Conservation (phyloP, 768 basidiomycete species). For the Hirschioporus abietinus region DNA sequence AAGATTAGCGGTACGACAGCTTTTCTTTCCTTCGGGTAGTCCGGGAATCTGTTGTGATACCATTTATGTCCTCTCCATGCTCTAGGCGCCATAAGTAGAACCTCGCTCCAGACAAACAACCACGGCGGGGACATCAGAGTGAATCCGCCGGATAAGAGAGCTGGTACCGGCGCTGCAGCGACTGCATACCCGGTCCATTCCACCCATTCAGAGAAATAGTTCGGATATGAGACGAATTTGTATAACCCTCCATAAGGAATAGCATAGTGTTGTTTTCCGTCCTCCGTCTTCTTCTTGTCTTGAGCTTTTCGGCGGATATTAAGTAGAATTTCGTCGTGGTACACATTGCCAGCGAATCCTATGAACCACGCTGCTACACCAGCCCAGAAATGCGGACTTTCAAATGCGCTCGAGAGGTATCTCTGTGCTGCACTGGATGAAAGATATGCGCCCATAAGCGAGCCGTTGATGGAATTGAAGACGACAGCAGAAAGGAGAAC, state of each 20-base stretch:
- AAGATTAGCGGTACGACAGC: slow-evolving; percentile 77
- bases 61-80: slow-evolving; percentile 79
- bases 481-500: slow-evolving; percentile 48
- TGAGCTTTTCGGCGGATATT: slow-evolving; percentile 66
- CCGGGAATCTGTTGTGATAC: slow-evolving; percentile 74
- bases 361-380: slow-evolving; percentile 62
- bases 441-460: slow-evolving; percentile 64
- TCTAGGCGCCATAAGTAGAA: slow-evolving; percentile 75
- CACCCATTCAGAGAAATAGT: slow-evolving; percentile 93
- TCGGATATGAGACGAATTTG: slow-evolving; percentile 79
- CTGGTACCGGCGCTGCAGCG: slow-evolving; percentile 54
- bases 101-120: slow-evolving; percentile 70
- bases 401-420: slow-evolving; percentile 31
- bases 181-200: slow-evolving; percentile 91
- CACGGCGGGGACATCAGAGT: slow-evolving; percentile 62
- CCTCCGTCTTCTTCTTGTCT: slow-evolving; percentile 25
- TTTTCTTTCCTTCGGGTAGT: slow-evolving; percentile 75
- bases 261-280: slow-evolving; percentile 54
- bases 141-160: slow-evolving; percentile 26
- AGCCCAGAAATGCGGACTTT: slow-evolving; percentile 47
- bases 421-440: slow-evolving; percentile 47
- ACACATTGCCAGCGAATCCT: slow-evolving; percentile 76
- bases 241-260: slow-evolving; percentile 80
- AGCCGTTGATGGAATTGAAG: slow-evolving; percentile 75
- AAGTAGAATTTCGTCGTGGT: slow-evolving; percentile 87